Conservation (phyloP, 176 grass and related monocot species). For the Typha latifolia region DNA sequence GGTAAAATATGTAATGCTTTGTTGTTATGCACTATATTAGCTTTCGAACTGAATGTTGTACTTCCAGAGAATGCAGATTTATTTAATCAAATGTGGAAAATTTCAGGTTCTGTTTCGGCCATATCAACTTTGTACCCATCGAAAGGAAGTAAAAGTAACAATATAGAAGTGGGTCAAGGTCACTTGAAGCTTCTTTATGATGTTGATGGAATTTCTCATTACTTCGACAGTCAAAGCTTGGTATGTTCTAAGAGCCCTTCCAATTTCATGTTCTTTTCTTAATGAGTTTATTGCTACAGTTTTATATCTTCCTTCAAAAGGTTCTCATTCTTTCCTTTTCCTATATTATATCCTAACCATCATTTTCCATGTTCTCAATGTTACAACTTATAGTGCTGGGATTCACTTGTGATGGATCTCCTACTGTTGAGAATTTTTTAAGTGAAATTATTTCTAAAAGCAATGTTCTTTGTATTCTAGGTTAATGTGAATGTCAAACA, state of each 20-base stretch:
- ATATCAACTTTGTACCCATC: constrained; percentile 35
- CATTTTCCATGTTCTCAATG: no score
- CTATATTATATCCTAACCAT: no score
- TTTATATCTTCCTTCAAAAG: constrained; percentile 1
- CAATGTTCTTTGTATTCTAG: constrained; percentile 34
- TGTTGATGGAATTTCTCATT: constrained; percentile 37
- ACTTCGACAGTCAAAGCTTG: constrained; percentile 50
- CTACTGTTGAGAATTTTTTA: background rate
- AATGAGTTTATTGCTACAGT: background rate
- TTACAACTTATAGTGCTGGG: no score
- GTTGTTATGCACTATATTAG: constrained; percentile 4
- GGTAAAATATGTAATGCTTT: constrained; percentile 31
- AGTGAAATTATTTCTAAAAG: background rate
- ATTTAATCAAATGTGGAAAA: constrained; percentile 15
- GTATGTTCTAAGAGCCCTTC: constrained; percentile 22
- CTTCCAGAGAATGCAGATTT: background rate
- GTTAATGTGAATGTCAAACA: constrained; percentile 55
- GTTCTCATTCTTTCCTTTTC: no score
- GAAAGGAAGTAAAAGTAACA: constrained; percentile 47
- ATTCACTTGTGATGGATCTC: no score
- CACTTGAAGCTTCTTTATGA: constrained; percentile 64
- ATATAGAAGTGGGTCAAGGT: constrained; percentile 54
- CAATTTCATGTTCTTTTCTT: background rate
- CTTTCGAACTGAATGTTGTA: constrained; percentile 3
- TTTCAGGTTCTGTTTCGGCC: constrained; percentile 46